Conservation (phyloP, 2,329 filamentous ascomycete genomes). For the Apiospora marii region DNA sequence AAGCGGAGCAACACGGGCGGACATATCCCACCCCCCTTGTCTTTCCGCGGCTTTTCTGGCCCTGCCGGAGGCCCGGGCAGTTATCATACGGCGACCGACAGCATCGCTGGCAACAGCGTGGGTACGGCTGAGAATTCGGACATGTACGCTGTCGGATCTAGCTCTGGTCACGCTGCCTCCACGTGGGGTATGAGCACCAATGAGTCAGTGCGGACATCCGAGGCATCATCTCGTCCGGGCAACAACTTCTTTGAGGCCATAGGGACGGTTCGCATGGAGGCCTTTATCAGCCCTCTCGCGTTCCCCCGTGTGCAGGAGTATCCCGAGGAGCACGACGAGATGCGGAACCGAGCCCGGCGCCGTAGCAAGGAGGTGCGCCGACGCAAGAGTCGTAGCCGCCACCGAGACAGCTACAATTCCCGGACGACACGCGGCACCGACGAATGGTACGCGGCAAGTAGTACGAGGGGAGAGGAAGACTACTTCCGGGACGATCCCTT, state of each 20-base stretch:
- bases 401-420: constrained; percentile 60
- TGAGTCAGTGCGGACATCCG: constrained; percentile 51
- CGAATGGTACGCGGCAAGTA: constrained; percentile 56
- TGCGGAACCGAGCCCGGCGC: constrained; percentile 55
- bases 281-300: constrained; percentile 79
- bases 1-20: constrained; percentile 92
- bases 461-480: constrained; percentile 61
- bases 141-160: constrained; percentile 58
- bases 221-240: constrained; percentile 58
- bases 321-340: constrained; percentile 59
- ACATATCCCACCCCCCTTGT: constrained; percentile 71
- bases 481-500: constrained; percentile 68
- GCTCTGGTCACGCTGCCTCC: constrained; percentile 46
- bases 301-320: constrained; percentile 56
- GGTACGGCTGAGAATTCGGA: constrained; percentile 69
- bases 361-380: constrained; percentile 64
- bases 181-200: constrained; percentile 55
- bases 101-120: constrained; percentile 51
- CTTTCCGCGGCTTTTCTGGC: constrained; percentile 81
- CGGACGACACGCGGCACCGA: constrained; percentile 55
- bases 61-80: constrained; percentile 51
- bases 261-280: constrained; percentile 95
- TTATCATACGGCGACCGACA: constrained; percentile 59
- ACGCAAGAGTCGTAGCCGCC: constrained; percentile 57
- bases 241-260: constrained; percentile 84